phyloP scores from a whole-genome alignment of 1,284 basidiomycete genomes.

The Puccinia polysora region DNA sequence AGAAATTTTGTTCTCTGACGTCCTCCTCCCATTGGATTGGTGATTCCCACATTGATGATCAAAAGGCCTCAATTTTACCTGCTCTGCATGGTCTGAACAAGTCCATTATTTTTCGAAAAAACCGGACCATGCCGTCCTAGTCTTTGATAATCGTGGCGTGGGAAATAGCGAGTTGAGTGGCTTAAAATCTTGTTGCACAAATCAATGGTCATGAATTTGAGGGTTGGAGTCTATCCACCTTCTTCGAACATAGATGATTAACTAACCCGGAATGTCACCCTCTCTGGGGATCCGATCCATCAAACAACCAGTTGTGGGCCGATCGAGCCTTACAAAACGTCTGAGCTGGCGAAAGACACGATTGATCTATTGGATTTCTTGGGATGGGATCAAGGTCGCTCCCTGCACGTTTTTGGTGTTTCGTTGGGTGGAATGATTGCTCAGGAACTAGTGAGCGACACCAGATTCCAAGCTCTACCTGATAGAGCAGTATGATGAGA shows the following conservation, averaged over 20 bases:
- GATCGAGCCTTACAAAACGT: conserved; percentile 57
- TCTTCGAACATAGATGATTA: neutral
- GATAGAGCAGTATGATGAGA: neutral
- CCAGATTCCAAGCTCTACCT: neutral
- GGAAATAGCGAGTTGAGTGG: conserved; percentile 66
- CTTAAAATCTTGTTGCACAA: neutral
- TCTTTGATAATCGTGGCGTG: conserved; percentile 83
- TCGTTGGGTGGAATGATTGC: conserved; percentile 83
- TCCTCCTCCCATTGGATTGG: neutral
- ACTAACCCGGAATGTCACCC: too few species aligned
- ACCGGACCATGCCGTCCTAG: conserved; percentile 60
- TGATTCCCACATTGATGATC: conserved; percentile 14
- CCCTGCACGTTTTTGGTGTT: conserved; percentile 70
- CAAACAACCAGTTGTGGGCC: conserved; percentile 45
- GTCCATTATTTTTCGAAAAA: conserved; percentile 51
- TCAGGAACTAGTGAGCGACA: neutral
- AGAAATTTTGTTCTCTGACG: neutral
- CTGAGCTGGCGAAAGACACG: conserved; percentile 71
- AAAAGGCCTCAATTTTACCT: conserved; percentile 16
- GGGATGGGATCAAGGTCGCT: conserved; percentile 64
- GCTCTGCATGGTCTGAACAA: conserved; percentile 49
- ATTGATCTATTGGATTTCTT: conserved; percentile 67
- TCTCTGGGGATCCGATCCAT: too few species aligned
- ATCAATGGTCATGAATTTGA: neutral
- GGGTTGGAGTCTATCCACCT: conserved; percentile 17